Percentiles rank a stretch among this genome's conserved stretches.
phyloP scores from a whole-genome alignment of 1,284 basidiomycete genomes.

The Termitomyces sp. region DNA sequence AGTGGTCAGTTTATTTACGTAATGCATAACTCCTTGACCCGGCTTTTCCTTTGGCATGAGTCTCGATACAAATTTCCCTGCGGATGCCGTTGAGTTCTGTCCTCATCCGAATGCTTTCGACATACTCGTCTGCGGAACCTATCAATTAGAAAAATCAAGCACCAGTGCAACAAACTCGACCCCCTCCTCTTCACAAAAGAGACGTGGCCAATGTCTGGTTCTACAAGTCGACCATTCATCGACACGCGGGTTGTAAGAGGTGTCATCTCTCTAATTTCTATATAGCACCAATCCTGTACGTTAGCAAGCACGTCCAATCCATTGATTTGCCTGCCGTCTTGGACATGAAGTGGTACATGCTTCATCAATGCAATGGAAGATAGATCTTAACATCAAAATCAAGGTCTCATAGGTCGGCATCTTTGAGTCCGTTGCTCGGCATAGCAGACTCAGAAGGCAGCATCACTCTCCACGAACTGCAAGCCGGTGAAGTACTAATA shows the following conservation, averaged over 20 bases:
- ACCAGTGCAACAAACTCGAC: slow-evolving; percentile 1
- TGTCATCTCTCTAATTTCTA: not conserved
- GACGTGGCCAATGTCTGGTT: slow-evolving; percentile 67
- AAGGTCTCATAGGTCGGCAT: slow-evolving; percentile 54
- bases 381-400: not conserved
- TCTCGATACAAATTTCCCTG: slow-evolving; percentile 76
- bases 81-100: slow-evolving; percentile 90
- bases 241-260: slow-evolving; percentile 17
- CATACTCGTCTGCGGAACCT: slow-evolving; percentile 86
- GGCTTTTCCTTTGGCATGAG: slow-evolving; percentile 13
- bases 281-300: not conserved
- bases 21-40: not conserved
- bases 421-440: slow-evolving; percentile 47
- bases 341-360: slow-evolving; percentile 88
- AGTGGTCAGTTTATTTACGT: not conserved
- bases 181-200: slow-evolving; percentile 30
- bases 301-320: slow-evolving; percentile 62
- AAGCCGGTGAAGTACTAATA: slow-evolving; percentile 41
- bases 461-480: slow-evolving; percentile 59
- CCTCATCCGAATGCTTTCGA: slow-evolving; percentile 55
- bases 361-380: not conserved
- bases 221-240: slow-evolving; percentile 42
- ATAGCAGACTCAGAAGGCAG: slow-evolving; percentile 83
- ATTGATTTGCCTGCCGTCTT: slow-evolving; percentile 77
- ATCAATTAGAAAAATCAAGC: slow-evolving; percentile 58